These are phyloP conservation scores for Gracilaria caudata DNA, from an alignment of 23 red algal genomes.

Conservation along the genomic window DNA sequence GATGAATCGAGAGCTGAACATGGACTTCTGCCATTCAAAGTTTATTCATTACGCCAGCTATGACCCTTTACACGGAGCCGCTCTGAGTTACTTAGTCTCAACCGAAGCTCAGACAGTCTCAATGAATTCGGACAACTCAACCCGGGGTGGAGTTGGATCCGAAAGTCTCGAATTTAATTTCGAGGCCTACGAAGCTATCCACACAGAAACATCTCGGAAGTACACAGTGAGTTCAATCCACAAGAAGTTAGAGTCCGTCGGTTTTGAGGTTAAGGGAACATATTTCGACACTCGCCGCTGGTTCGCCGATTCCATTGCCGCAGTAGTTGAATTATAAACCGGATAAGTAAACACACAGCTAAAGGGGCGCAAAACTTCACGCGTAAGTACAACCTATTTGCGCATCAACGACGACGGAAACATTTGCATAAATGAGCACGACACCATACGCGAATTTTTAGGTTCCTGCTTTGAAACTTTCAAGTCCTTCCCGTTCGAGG, in stretches of 20 bases:
- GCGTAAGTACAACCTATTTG: not conserved
- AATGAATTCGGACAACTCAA: slow-evolving; percentile 3
- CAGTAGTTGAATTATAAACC: not conserved
- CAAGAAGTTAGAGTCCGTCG: slow-evolving; percentile 37
- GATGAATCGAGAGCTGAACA: slow-evolving; percentile 87
- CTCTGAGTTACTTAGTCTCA: slow-evolving; percentile 86
- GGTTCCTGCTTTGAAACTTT: not conserved
- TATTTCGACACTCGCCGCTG: slow-evolving; percentile 67
- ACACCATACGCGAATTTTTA: not conserved
- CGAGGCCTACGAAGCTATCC: slow-evolving; percentile 79
- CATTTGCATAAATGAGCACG: not conserved
- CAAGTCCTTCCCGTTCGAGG: not conserved
- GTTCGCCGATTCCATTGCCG: slow-evolving; percentile 76
- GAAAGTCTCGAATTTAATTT: slow-evolving; percentile 49
- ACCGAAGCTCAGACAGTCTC: slow-evolving; percentile 47
- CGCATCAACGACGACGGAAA: not conserved
- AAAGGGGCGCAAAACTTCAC: not conserved
- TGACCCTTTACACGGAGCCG: slow-evolving; percentile 58
- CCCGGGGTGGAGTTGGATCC: not conserved
- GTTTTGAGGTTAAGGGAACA: slow-evolving; percentile 51
- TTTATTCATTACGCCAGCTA: slow-evolving; percentile 86
- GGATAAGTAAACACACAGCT: not conserved
- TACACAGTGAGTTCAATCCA: slow-evolving; percentile 76
- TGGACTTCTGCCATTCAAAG: slow-evolving; percentile 67
- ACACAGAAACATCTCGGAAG: slow-evolving; percentile 87